Percentiles rank a stretch among this genome's conserved stretches.
Conservation (phyloP, 2,329 filamentous ascomycete species). For the Trichoderma afroharzianum region DNA sequence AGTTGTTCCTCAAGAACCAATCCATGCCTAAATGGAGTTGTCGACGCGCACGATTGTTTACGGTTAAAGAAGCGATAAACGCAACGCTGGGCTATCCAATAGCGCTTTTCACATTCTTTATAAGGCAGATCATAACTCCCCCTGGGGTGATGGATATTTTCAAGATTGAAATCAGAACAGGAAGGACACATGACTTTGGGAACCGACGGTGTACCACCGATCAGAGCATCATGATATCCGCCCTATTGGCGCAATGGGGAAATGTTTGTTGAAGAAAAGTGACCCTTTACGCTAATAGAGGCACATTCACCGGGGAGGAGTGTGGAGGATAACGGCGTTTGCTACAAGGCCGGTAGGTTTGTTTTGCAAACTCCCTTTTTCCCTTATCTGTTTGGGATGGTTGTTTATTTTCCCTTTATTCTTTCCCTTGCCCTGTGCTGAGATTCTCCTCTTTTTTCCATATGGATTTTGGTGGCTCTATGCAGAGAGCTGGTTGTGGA, state of each 20-base stretch:
- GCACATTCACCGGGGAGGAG: not conserved
- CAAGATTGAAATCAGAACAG: not conserved
- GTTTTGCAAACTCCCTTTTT: constrained; percentile 1
- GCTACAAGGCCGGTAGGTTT: constrained; percentile 8
- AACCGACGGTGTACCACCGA: not conserved
- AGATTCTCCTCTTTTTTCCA: not conserved
- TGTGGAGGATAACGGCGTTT: constrained; percentile 11
- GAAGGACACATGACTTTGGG: not conserved
- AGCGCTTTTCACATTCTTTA: constrained; percentile 28
- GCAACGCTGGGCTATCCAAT: constrained; percentile 27
- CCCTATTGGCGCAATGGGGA: not conserved
- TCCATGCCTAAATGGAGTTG: constrained; percentile 28
- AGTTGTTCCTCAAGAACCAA: constrained; percentile 28
- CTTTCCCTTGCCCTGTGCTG: not conserved
- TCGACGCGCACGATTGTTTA: not conserved
- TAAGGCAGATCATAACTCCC: constrained; percentile 22
- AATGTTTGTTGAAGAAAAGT: not conserved
- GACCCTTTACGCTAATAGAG: not conserved
- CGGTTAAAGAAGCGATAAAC: constrained; percentile 19
- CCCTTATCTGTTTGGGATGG: constrained; percentile 8
- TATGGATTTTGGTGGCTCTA: not conserved
- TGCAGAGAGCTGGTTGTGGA: not conserved
- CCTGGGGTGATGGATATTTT: constrained; percentile 22
- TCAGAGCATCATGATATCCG: constrained; percentile 12
- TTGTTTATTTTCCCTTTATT: not conserved